These are phyloP conservation scores for Colletotrichum tropicale DNA, from an alignment of 2,329 filamentous ascomycete genomes.

Conservation along the genomic window DNA sequence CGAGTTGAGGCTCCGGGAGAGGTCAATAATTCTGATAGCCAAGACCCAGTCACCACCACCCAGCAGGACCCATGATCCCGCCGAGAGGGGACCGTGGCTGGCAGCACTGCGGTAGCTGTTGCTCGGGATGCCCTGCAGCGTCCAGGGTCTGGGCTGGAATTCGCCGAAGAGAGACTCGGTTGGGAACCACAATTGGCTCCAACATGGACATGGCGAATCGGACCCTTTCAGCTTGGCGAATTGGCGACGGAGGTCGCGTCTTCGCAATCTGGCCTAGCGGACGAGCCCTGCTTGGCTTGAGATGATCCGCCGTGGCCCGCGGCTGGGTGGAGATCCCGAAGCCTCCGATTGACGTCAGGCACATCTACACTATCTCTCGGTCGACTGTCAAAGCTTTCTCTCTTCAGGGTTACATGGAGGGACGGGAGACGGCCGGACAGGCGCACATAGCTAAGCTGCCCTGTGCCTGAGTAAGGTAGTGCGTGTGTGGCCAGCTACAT, in stretches of 20 bases:
- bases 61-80: neutral
- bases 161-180: neutral
- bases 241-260: neutral
- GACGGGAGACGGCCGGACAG: slow-evolving; percentile 1
- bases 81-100: neutral
- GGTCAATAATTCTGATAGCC: neutral
- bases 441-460: neutral
- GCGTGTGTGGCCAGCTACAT: neutral
- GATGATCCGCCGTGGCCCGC: neutral
- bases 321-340: slow-evolving; percentile 13
- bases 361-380: neutral
- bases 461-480: neutral
- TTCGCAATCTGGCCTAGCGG: neutral
- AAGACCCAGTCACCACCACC: neutral
- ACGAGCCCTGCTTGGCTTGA: neutral
- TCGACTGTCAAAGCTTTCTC: neutral
- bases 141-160: neutral
- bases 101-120: neutral
- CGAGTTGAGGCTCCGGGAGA: neutral
- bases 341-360: slow-evolving; percentile 20
- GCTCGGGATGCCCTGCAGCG: slow-evolving; percentile 1
- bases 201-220: neutral
- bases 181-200: neutral
- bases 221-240: slow-evolving; percentile 10
- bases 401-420: neutral